Conservation (phyloP, 768 basidiomycete genomes). For the Imleria badia region DNA sequence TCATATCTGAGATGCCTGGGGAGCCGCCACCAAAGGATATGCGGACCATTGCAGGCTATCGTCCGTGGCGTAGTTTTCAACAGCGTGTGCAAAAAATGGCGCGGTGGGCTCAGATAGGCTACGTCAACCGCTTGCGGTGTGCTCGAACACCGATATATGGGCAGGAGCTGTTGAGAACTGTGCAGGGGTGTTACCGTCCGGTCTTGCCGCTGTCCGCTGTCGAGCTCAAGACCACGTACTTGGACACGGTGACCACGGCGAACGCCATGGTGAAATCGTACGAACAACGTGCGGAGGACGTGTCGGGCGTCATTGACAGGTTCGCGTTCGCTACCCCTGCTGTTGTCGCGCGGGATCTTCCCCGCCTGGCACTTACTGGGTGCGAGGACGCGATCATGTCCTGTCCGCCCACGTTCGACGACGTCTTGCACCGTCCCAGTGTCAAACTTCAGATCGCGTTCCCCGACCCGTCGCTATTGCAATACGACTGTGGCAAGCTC, state of each 20-base stretch:
- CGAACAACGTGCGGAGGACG: slow-evolving; percentile 51
- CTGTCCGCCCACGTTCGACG: slow-evolving; percentile 57
- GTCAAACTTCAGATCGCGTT: slow-evolving; percentile 93
- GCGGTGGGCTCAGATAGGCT: slow-evolving; percentile 69
- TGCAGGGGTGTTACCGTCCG: slow-evolving; percentile 39
- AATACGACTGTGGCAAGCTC: slow-evolving; percentile 96
- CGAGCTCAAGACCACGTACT: slow-evolving; percentile 37
- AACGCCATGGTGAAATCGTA: slow-evolving; percentile 65
- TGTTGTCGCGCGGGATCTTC: slow-evolving; percentile 74
- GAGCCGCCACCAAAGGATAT: slow-evolving; percentile 72
- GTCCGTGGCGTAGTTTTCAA: slow-evolving; percentile 46
- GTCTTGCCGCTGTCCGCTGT: slow-evolving; percentile 53
- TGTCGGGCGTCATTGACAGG: slow-evolving; percentile 53
- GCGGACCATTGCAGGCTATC: slow-evolving; percentile 74
- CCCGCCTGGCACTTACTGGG: slow-evolving; percentile 58
- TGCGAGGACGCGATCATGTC: slow-evolving; percentile 26
- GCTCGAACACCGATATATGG: slow-evolving; percentile 42
- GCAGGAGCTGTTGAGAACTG: slow-evolving; percentile 45
- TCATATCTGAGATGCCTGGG: slow-evolving; percentile 52
- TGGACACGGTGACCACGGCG: slow-evolving; percentile 43
- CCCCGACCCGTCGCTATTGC: slow-evolving; percentile 83
- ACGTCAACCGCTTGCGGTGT: slow-evolving; percentile 76
- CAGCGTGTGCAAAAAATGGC: slow-evolving; percentile 51
- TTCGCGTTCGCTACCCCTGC: slow-evolving; percentile 84
- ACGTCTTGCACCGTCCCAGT: slow-evolving; percentile 63